A percentile compares a stretch with the other conserved stretches of the same genome.
These are phyloP conservation scores for Solioccasus polychromus DNA, from an alignment of 768 basidiomycete genomes.

Conservation along the genomic window DNA sequence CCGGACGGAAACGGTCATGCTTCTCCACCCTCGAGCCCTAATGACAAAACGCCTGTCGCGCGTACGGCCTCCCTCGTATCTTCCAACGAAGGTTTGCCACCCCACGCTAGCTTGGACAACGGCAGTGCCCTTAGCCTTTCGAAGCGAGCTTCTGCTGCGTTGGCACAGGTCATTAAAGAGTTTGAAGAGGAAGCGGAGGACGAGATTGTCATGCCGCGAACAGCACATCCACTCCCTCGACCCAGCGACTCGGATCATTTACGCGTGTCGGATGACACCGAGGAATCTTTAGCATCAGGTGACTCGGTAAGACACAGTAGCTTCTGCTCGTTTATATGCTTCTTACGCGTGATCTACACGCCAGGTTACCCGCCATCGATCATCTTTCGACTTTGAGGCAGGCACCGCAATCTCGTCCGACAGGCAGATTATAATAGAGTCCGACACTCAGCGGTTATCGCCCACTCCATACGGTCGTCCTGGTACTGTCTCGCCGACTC, in stretches of 20 bases:
- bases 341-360: slow-evolving; percentile 17
- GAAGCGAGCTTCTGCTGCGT: slow-evolving; percentile 64
- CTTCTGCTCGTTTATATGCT: slow-evolving; percentile 8
- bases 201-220: slow-evolving; percentile 73
- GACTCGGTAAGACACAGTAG: slow-evolving; percentile 23
- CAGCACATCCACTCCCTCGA: slow-evolving; percentile 46
- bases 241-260: slow-evolving; percentile 26
- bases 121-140: slow-evolving; percentile 31
- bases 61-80: slow-evolving; percentile 42
- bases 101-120: slow-evolving; percentile 16
- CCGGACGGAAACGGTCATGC: slow-evolving; percentile 48
- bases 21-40: slow-evolving; percentile 44
- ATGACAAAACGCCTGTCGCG: slow-evolving; percentile 36
- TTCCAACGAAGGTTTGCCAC: slow-evolving; percentile 29
- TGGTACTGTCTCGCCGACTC: slow-evolving; percentile 46
- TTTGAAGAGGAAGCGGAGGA: slow-evolving; percentile 74
- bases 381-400: slow-evolving; percentile 49
- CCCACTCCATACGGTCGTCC: slow-evolving; percentile 56
- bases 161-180: slow-evolving; percentile 75
- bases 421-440: slow-evolving; percentile 45
- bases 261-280: slow-evolving; percentile 17
- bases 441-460: slow-evolving; percentile 53
- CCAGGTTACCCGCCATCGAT: slow-evolving; percentile 30
- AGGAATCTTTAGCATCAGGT: slow-evolving; percentile 16
- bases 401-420: slow-evolving; percentile 73